Percentiles rank a stretch among this genome's conserved stretches.
Evolutionary conservation across 768 basidiomycete species (phyloP).

Genomic region (Boletus subparvulus): DNA sequence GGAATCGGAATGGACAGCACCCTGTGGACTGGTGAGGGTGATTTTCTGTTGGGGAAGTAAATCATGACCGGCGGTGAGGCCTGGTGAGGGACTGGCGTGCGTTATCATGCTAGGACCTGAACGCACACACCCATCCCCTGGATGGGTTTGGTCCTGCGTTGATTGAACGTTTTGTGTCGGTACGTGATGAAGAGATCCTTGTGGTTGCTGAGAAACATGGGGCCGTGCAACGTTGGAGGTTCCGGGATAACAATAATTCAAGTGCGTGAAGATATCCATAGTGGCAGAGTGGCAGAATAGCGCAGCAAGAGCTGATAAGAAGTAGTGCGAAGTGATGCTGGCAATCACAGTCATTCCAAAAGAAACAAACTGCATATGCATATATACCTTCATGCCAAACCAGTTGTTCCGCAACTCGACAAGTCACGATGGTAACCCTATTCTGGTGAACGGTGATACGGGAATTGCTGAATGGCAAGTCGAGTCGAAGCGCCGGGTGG

Average conservation of each 20-base stretch:
- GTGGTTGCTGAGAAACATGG: conserved; percentile 4
- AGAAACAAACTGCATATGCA: not conserved
- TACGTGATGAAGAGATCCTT: not conserved
- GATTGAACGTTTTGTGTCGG: not conserved
- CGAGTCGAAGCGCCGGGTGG: not conserved
- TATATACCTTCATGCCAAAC: conserved; percentile 18
- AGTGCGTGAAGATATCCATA: conserved; percentile 17
- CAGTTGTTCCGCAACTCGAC: not conserved
- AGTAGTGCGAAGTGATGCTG: not conserved
- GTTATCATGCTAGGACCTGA: not conserved
- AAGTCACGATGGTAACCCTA: not conserved
- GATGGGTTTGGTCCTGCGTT: not conserved
- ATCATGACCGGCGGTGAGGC: not conserved
- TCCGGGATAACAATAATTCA: conserved; percentile 19
- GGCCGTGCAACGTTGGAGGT: not conserved
- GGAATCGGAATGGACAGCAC: not conserved
- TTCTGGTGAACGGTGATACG: not conserved
- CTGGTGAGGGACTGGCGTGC: not conserved
- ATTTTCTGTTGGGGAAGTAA: not conserved
- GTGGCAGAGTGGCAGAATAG: not conserved
- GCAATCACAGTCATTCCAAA: not conserved
- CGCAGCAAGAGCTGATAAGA: not conserved
- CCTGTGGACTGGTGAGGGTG: not conserved
- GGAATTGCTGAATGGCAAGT: not conserved
- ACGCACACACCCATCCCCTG: not conserved